Base-by-base conservation (phyloP, 306 rosid species). In the Ormosia emarginata region DNA sequence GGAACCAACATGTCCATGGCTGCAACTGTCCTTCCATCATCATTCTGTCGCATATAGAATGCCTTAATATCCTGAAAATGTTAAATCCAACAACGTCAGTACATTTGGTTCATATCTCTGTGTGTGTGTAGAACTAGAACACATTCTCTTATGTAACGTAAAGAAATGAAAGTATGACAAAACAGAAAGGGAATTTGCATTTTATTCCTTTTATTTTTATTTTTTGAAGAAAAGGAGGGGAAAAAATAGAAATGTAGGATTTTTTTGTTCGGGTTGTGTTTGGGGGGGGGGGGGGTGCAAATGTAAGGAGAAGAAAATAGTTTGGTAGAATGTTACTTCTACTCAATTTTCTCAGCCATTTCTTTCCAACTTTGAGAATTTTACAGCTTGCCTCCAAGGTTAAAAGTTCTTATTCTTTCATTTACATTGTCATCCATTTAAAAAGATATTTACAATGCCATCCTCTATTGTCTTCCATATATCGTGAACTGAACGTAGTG, bases 1-100 rank as follows among this genome's bases (percentile, higher is more conserved):
- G 99, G 99, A 78, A 95, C 98, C 91, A 95, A 74, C 94, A 95
- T 77, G 85, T 95, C 99, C 99, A 95, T 95, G 37, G 99, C 99
- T 1, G 99, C 99, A 58, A 95, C 98, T 76, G 99, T 95, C 84
- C 82, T 93, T 53, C 91, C 97, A 75, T 95, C 99, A 65, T 93
- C 98, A 88, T 95, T 95, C 84, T 87, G 94, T 80, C 99, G 91
- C 99, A 95, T 93, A 71, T 95, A 95, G 86, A 95, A 95, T 53
- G 99, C 99, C 85, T 95, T 95, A 14, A 95, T 93, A 81, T 93
- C 98, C 99, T 95, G 94, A 74, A 83, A 85, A 81, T 62, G 32
- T 77, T 49, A 68, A 81, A 71, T 43, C 4, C 32, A 85, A 85
- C 44, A 77, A 64, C 65, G 76, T 80, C 76, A 85, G 67, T 55